A percentile compares a stretch with the other conserved stretches of the same genome.
Conservation (phyloP, 2,329 filamentous ascomycete species). For the Didymella pomorum region DNA sequence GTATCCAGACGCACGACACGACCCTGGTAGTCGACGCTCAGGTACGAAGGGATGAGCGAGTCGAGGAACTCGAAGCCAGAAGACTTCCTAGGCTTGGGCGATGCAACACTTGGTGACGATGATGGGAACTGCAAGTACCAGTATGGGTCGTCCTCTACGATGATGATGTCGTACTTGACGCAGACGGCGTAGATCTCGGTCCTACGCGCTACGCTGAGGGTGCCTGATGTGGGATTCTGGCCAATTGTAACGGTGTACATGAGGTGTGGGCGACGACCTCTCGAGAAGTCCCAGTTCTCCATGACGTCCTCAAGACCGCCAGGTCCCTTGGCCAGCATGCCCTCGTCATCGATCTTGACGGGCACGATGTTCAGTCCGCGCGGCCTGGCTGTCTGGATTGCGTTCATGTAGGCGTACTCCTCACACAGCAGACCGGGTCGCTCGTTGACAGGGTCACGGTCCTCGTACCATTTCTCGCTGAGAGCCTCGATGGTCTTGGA, state of each 20-base stretch:
- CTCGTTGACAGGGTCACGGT: conserved; percentile 70
- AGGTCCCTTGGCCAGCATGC: conserved; percentile 77
- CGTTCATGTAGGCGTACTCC: conserved; percentile 81
- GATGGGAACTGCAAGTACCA: conserved; percentile 93
- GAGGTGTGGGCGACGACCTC: conserved; percentile 79
- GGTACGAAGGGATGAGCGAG: conserved; percentile 81
- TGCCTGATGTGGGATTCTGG: conserved; percentile 85
- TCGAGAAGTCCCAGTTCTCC: conserved; percentile 78
- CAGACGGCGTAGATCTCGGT: conserved; percentile 82
- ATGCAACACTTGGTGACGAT: conserved; percentile 56
- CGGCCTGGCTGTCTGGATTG: conserved; percentile 71
- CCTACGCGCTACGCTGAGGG: conserved; percentile 75
- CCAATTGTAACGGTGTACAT: conserved; percentile 93
- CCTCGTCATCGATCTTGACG: conserved; percentile 78
- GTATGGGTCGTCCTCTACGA: conserved; percentile 94
- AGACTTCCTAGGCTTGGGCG: conserved; percentile 56
- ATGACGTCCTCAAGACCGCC: conserved; percentile 81
- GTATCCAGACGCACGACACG: conserved; percentile 90
- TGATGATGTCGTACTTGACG: conserved; percentile 85
- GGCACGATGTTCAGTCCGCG: conserved; percentile 76
- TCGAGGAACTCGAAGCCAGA: conserved; percentile 81
- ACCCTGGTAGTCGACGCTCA: conserved; percentile 83
- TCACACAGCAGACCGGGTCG: conserved; percentile 83
- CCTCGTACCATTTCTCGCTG: conserved; percentile 76
- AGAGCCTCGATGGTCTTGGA: conserved; percentile 79